Evolutionary conservation across 164 flowering plant genomes (phyloP).

Genomic region (Vitis rupestris): DNA sequence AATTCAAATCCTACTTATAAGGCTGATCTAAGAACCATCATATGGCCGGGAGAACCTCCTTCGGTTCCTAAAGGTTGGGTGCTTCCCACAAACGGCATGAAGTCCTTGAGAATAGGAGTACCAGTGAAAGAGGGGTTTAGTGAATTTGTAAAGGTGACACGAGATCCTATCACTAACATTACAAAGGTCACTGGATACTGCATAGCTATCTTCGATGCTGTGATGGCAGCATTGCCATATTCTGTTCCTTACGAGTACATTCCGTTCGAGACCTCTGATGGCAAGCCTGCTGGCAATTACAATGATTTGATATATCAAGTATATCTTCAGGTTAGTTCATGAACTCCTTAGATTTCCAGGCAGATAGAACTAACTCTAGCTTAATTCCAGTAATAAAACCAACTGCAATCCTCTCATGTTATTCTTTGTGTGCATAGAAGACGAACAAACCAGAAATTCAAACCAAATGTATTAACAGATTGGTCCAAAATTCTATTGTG

Average conservation of each 20-base stretch:
- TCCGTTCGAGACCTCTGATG: background rate
- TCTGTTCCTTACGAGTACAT: constrained; percentile 1
- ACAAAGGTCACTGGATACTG: background rate
- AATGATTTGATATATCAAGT: constrained; percentile 9
- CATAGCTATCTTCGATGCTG: constrained; percentile 12
- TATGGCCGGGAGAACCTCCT: constrained; percentile 10
- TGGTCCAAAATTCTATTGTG: too few species aligned
- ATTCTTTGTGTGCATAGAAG: too few species aligned
- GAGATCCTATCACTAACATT: background rate
- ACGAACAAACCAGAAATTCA: too few species aligned
- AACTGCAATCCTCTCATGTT: too few species aligned
- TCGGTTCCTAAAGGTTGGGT: constrained; percentile 6
- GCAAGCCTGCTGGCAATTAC: background rate
- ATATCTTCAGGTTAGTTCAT: constrained; percentile 4
- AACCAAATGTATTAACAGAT: too few species aligned
- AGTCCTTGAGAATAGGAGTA: constrained; percentile 6
- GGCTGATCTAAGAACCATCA: background rate
- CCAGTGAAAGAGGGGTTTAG: constrained; percentile 10
- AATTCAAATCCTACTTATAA: background rate
- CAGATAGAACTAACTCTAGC: too few species aligned
- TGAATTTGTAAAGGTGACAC: constrained; percentile 7
- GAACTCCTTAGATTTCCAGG: too few species aligned
- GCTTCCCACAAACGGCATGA: background rate
- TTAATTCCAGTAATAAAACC: too few species aligned
- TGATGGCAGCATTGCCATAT: constrained; percentile 4